phyloP scores from a whole-genome alignment of 768 basidiomycete species.

The Wakefieldia striispora region DNA sequence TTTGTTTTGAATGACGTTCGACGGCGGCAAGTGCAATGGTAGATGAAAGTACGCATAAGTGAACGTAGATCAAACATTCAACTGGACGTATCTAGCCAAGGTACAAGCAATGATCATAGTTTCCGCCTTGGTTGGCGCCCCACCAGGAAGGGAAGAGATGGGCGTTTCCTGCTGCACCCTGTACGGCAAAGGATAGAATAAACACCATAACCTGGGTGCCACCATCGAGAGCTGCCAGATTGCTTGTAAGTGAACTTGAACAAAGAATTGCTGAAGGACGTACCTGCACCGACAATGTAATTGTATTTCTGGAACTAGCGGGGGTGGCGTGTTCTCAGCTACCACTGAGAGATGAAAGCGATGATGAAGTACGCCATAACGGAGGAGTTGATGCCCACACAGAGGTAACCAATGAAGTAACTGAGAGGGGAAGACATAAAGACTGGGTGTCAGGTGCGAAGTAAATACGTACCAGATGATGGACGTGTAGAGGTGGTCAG shows the following conservation, averaged over 20 bases:
- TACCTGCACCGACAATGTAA: conserved; percentile 42
- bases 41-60: not conserved
- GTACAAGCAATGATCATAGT: conserved; percentile 30
- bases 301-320: conserved; percentile 39
- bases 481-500: conserved; percentile 30
- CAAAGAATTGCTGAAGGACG: not conserved
- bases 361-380: conserved; percentile 15
- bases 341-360: conserved; percentile 38
- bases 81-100: conserved; percentile 2
- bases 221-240: conserved; percentile 32
- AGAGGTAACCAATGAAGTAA: conserved; percentile 16
- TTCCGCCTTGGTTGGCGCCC: conserved; percentile 54
- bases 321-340: conserved; percentile 35
- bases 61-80: not conserved
- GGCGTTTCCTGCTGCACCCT: conserved; percentile 47
- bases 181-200: conserved; percentile 48
- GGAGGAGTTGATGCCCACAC: conserved; percentile 30
- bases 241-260: not conserved
- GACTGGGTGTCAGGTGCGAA: not conserved
- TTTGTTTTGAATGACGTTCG: too few relatives aligned
- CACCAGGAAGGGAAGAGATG: conserved; percentile 58
- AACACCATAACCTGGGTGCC: conserved; percentile 54
- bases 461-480: conserved; percentile 23
- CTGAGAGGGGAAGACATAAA: not conserved
- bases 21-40: too few relatives aligned